These are phyloP conservation scores for Lepidium campestre DNA, from an alignment of 441 rosid species.

Conservation along the genomic window DNA sequence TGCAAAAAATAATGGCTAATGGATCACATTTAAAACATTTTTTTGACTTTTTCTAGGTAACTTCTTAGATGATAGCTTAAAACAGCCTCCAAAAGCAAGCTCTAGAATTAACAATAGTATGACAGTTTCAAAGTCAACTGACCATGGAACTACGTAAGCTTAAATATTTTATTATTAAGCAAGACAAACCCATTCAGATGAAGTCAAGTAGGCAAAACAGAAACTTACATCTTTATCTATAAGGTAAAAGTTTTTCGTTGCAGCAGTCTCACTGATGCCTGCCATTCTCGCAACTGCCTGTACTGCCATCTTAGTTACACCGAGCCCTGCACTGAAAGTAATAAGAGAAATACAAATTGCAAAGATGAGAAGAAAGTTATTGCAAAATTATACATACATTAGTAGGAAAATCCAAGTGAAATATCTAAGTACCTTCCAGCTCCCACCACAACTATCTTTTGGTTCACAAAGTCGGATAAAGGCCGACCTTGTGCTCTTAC, in stretches of 20 bases:
- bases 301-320: conserved; percentile 71
- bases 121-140: conserved; percentile 25
- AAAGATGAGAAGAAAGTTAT: conserved; percentile 3
- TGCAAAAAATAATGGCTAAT: not conserved
- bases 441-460: conserved; percentile 97
- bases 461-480: conserved; percentile 72
- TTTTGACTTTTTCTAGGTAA: conserved; percentile 5
- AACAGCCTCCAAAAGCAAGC: conserved; percentile 11
- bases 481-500: conserved; percentile 94
- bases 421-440: conserved; percentile 81
- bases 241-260: conserved; percentile 56
- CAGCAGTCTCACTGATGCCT: conserved; percentile 48
- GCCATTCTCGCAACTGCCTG: conserved; percentile 78
- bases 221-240: conserved; percentile 84
- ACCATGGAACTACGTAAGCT: not conserved
- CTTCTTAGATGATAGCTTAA: not conserved
- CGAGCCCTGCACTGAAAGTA: conserved; percentile 87
- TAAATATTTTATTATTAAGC: not conserved
- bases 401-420: not conserved
- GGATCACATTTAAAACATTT: not conserved
- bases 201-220: conserved; percentile 12
- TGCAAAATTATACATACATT: not conserved
- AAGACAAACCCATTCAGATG: not conserved
- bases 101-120: not conserved
- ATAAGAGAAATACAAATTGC: conserved; percentile 12